Evolutionary conservation across 306 rosid genomes (phyloP).

Genomic region (Crataegus laevigata): DNA sequence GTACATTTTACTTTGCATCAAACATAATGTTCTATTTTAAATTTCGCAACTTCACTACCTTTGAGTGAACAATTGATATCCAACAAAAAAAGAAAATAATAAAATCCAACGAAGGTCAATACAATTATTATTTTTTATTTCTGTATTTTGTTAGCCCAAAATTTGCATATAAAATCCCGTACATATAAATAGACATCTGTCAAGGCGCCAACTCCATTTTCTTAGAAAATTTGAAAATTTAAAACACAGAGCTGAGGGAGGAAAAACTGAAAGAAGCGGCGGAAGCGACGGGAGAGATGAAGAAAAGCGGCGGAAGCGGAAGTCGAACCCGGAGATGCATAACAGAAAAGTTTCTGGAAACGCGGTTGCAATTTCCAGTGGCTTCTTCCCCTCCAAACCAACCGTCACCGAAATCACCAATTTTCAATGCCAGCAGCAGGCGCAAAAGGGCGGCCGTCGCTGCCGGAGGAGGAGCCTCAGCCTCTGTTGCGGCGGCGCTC

Average conservation of each 20-base stretch:
- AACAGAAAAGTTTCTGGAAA: constrained; percentile 49
- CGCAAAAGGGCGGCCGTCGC: constrained; percentile 7
- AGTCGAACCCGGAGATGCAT: constrained; percentile 30
- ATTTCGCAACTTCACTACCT: too few relatives aligned
- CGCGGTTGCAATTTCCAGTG: constrained; percentile 39
- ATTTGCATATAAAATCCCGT: too few relatives aligned
- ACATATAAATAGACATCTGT: not conserved
- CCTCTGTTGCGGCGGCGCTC: not conserved
- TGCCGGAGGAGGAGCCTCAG: constrained; percentile 21
- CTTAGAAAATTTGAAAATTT: not conserved
- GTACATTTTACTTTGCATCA: too few relatives aligned
- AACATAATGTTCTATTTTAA: too few relatives aligned
- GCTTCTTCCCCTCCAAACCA: constrained; percentile 39
- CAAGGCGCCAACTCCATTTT: not conserved
- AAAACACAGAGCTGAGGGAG: not conserved
- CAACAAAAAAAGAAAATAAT: too few relatives aligned
- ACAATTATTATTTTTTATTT: too few relatives aligned
- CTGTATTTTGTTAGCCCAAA: not conserved
- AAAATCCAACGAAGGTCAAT: not conserved
- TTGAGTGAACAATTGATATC: too few relatives aligned
- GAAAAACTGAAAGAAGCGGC: not conserved
- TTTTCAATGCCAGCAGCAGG: constrained; percentile 39
- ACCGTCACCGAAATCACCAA: constrained; percentile 47
- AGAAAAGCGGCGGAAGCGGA: constrained; percentile 35
- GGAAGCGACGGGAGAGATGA: constrained; percentile 21